These are phyloP conservation scores for Meyerozyma guilliermondii DNA, from an alignment of 1,139 yeast species.

Conservation along the genomic window DNA sequence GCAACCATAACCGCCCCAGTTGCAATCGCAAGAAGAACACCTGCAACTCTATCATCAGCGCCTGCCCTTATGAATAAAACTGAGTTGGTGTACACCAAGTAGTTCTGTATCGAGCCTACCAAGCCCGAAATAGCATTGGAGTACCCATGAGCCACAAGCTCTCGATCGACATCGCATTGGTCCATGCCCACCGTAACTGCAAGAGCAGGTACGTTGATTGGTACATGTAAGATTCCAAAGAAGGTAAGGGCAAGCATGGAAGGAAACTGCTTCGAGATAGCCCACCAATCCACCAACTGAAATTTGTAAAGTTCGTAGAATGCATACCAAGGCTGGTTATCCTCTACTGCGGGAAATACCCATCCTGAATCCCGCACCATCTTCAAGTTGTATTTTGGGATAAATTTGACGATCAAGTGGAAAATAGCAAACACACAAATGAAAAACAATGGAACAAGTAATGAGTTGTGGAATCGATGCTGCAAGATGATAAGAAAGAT, in stretches of 20 bases:
- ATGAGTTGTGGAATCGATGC: constrained; percentile 60
- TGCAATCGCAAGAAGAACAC: constrained; percentile 76
- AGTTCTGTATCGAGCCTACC: constrained; percentile 86
- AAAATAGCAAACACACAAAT: constrained; percentile 63
- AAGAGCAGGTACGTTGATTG: constrained; percentile 94
- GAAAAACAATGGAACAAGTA: constrained; percentile 78
- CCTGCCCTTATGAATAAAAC: constrained; percentile 91
- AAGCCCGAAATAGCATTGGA: constrained; percentile 86
- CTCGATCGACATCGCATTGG: constrained; percentile 85
- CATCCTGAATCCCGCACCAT: constrained; percentile 71
- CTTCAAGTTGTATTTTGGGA: constrained; percentile 63
- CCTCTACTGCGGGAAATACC: constrained; percentile 69
- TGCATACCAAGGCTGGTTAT: constrained; percentile 80
- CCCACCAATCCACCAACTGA: constrained; percentile 64
- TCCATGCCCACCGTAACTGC: constrained; percentile 89
- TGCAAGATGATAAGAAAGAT: constrained; percentile 57
- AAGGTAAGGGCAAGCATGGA: constrained; percentile 94
- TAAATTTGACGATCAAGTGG: constrained; percentile 58
- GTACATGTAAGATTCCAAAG: constrained; percentile 93
- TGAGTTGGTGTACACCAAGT: constrained; percentile 90
- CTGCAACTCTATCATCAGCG: constrained; percentile 85
- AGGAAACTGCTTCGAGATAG: constrained; percentile 68
- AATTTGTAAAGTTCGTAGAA: constrained; percentile 75
- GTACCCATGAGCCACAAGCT: constrained; percentile 89
- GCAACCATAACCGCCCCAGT: constrained; percentile 76